Percentiles rank a stretch among this genome's conserved stretches.
phyloP scores from a whole-genome alignment of 768 basidiomycete species.

The Tylopilus rubrobrunneus region DNA sequence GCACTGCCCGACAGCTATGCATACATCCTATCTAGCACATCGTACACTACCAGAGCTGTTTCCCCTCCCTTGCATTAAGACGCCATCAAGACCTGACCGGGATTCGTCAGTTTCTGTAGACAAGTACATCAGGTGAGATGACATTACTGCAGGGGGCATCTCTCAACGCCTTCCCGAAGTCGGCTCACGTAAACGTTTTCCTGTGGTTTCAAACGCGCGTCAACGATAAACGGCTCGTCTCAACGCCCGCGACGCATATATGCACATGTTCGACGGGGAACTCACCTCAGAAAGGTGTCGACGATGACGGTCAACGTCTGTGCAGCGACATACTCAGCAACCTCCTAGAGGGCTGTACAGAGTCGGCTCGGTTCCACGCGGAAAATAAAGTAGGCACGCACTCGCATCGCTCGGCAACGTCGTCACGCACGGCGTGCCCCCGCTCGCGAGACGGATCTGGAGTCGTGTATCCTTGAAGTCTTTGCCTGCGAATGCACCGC shows the following conservation, averaged over 20 bases:
- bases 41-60: background rate
- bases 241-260: background rate
- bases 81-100: constrained; percentile 51
- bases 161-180: constrained; percentile 76
- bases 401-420: constrained; percentile 77
- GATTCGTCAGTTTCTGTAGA: background rate
- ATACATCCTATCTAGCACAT: background rate
- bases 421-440: constrained; percentile 74
- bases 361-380: background rate
- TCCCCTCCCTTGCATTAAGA: constrained; percentile 17
- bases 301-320: constrained; percentile 61
- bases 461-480: constrained; percentile 87
- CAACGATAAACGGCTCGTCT: too few relatives aligned
- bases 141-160: constrained; percentile 79
- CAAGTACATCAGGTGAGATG: background rate
- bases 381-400: constrained; percentile 34
- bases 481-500: constrained; percentile 46
- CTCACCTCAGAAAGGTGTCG: constrained; percentile 84
- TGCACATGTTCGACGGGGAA: background rate
- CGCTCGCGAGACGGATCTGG: constrained; percentile 83
- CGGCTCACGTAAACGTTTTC: constrained; percentile 69
- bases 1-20: background rate
- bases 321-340: constrained; percentile 82
- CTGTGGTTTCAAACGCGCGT: background rate
- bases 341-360: constrained; percentile 66